A percentile compares a stretch with the other conserved stretches of the same genome.
Conservation (phyloP, 805 yeast species). For the Zygotorulaspora chibaensis region DNA sequence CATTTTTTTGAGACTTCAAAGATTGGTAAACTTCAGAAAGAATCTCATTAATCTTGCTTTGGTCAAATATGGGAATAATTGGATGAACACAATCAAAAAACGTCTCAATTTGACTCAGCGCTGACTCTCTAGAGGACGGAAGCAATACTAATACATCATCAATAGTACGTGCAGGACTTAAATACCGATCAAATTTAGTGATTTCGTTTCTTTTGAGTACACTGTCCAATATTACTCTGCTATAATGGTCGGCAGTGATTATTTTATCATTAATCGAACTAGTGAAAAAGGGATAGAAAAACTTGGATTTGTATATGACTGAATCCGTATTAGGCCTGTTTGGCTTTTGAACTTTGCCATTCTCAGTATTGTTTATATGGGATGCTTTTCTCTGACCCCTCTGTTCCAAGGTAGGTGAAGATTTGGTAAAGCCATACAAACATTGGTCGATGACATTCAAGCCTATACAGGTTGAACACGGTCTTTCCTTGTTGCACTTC, state of each 20-base stretch:
- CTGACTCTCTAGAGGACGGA: conserved; percentile 16
- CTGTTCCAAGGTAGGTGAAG: neutral
- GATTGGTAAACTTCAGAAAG: conserved; percentile 10
- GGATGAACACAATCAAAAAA: conserved; percentile 27
- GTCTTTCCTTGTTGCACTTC: conserved; percentile 23
- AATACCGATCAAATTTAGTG: conserved; percentile 18
- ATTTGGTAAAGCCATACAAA: conserved; percentile 22
- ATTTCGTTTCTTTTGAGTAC: conserved; percentile 21
- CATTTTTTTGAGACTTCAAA: neutral
- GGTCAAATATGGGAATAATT: conserved; percentile 25
- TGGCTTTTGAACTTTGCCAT: conserved; percentile 1
- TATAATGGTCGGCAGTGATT: conserved; percentile 12
- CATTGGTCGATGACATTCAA: conserved; percentile 14
- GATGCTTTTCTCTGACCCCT: neutral
- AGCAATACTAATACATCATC: conserved; percentile 19
- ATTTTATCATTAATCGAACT: conserved; percentile 22
- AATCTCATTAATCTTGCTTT: conserved; percentile 6
- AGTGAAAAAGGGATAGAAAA: conserved; percentile 26
- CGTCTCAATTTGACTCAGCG: conserved; percentile 17
- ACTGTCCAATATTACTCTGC: conserved; percentile 4
- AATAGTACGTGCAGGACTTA: conserved; percentile 5
- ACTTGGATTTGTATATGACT: conserved; percentile 21
- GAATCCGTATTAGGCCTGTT: conserved; percentile 4
- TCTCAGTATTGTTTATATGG: neutral
- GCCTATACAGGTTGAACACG: conserved; percentile 23